Base-by-base conservation (phyloP, 495 filamentous ascomycete species). In the Podospora pseudocomata region DNA sequence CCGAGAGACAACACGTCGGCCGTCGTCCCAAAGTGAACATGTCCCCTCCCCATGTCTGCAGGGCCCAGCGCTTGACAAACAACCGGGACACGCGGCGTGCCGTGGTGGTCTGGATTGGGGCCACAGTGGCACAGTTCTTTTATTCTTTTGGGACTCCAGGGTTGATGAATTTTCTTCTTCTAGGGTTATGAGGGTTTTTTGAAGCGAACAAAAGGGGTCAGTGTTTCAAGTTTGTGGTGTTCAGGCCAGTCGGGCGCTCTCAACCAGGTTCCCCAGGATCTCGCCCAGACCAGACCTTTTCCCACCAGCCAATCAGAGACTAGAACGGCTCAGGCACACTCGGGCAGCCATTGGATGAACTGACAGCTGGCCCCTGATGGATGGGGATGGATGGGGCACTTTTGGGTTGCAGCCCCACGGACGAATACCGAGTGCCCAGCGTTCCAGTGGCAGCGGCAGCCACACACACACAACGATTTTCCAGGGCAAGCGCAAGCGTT, bases 211-310 rank as follows among this genome's bases (percentile, higher is more conserved):
- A 67, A 70, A 68, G 67, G 72, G 67, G 65, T 68, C 63, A 6
- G 64, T 64, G 72, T 74, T 74, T 74, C 72, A 74, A 61, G 68
- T 72, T 70, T 53, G 64, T 65, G 69, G 65, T 61, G 60, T 54
- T 30, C 1, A 1, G 70, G 30, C 72, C 67, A 71, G 60, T 71
- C 65, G 56, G 63, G 67, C 70, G 70, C 30, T 39, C 61, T 63
- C 30, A 53, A 67, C 72, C 65, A 30, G 70, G 68, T 74, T 74
- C 70, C 70, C 68, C 74, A 74, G 58, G 70, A 71, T 76, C 72
- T 65, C 7, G 56, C 65, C 63, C 65, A 66, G 60, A 65, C 70
- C 67, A 55, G 28, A 59, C 16, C 54, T 9, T 56, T 20, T 15
- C 54, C 54, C 54, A 56, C 5, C 53, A 13, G 34, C 32, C 32